These are phyloP conservation scores for Emmonsiellopsis sp. DNA, from an alignment of 2,329 filamentous ascomycete genomes.

Conservation along the genomic window DNA sequence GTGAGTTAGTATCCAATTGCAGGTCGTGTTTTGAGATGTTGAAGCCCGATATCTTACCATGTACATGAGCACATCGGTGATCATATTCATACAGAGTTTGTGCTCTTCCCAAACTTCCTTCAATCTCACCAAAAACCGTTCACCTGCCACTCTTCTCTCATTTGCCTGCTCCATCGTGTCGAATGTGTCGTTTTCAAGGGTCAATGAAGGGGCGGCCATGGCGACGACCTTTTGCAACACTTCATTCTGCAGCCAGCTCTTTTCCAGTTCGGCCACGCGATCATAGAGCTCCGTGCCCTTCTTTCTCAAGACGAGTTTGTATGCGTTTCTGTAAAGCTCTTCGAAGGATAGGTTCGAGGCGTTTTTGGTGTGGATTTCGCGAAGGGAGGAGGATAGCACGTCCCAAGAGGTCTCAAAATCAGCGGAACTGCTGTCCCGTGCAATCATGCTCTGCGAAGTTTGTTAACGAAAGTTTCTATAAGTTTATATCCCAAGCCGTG, in stretches of 20 bases:
- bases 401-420: constrained; percentile 85
- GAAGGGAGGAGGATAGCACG: constrained; percentile 64
- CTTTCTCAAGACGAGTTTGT: constrained; percentile 87
- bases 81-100: constrained; percentile 90
- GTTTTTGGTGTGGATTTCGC: constrained; percentile 86
- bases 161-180: constrained; percentile 54
- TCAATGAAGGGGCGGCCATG: constrained; percentile 61
- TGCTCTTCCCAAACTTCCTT: constrained; percentile 81
- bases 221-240: constrained; percentile 63
- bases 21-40: background rate
- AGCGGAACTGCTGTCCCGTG: constrained; percentile 46
- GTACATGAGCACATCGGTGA: constrained; percentile 93
- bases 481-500: background rate
- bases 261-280: constrained; percentile 70
- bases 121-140: constrained; percentile 69
- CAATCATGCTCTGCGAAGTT: constrained; percentile 42
- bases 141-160: constrained; percentile 70
- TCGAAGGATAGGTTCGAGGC: constrained; percentile 88
- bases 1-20: background rate
- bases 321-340: constrained; percentile 85
- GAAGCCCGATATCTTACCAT: constrained; percentile 47
- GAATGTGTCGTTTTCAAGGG: constrained; percentile 42
- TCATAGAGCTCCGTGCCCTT: constrained; percentile 75
- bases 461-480: background rate
- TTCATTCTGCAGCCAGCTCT: constrained; percentile 65